Base-by-base conservation (phyloP, 139 green algal species). In the Tetradesmus obliquus region DNA sequence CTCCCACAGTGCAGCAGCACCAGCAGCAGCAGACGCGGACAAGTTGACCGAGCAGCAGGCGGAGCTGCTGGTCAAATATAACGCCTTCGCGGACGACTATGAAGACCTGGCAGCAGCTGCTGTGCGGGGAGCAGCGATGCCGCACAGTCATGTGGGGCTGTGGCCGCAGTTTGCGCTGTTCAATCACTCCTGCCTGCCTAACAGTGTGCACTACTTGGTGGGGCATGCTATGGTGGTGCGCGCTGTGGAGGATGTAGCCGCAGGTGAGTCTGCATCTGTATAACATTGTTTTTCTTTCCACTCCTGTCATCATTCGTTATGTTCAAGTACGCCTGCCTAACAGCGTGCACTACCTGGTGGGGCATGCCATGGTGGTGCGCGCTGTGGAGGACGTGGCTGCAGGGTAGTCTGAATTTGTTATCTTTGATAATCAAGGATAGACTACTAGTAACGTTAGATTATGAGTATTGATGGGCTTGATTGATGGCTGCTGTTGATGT, bases 121-220 rank as follows among this genome's bases (percentile, higher is more conserved):
- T 66, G 88, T 86, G 8, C 88, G 88, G 2, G 88, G 89, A 15
- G 83, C 76, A 53, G 74, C 19, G 72, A 66, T 84, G 54, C 86
- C 86, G 53, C 60, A 71, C 84, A 86, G 83, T 55, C 88, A 93
- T 71, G 93, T 95, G 17, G 93, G 93, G 13, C 7, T 94, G 62
- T 95, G 94, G 94, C 94, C 94, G 15, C 62, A 89, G 76, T 95
- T 95, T 80, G 19, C 82, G 8, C 71, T 90, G 55, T 81, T 94
- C 80, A 96, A 96, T 82, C 94, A 96, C 93, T 76, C 72, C 45
- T 96, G 94, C 91, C 58, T 89, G 66, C 94, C 94, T 1, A 93
- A 91, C 80, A 91, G 84, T 5, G 93, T 95, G 55, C 94, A 96
- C 60, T 95, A 95, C 87, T 86, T 94, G 3, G 90, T 94, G 5